phyloP scores from a whole-genome alignment of 345 rosid species.

The Acer yangbiense region DNA sequence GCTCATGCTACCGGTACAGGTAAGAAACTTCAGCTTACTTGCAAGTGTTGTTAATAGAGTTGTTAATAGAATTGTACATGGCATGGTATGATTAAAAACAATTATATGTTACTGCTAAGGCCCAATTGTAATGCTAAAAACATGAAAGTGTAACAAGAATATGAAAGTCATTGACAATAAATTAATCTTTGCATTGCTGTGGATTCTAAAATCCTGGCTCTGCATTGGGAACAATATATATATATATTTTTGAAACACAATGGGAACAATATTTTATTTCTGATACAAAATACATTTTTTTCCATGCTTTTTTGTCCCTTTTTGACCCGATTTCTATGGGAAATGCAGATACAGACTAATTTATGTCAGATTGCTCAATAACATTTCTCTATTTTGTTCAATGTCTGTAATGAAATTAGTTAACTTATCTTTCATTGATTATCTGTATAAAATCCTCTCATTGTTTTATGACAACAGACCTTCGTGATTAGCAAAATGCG shows the following conservation, averaged over 20 bases:
- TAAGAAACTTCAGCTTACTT: constrained; percentile 22
- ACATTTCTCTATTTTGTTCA: neutral
- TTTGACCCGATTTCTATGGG: neutral
- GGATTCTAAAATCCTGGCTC: neutral
- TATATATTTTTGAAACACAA: too few species aligned
- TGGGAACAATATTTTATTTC: neutral
- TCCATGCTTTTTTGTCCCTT: neutral
- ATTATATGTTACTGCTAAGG: neutral
- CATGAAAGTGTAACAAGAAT: neutral
- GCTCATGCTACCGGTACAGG: constrained; percentile 84
- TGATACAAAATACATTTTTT: constrained; percentile 2
- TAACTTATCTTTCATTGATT: neutral
- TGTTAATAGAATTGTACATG: neutral
- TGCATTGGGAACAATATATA: neutral
- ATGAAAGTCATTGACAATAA: neutral
- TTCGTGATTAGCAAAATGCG: constrained; percentile 84
- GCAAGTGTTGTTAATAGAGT: neutral
- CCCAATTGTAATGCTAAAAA: neutral
- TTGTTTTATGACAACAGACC: constrained; percentile 52
- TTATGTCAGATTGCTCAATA: neutral
- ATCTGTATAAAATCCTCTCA: constrained; percentile 11
- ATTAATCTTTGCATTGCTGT: neutral
- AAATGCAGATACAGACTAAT: neutral
- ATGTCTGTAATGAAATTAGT: neutral
- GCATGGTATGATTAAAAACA: neutral